A percentile compares a stretch with the other conserved stretches of the same genome.
Evolutionary conservation across 805 yeast species (phyloP).

Genomic region (Metschnikowia sp.): DNA sequence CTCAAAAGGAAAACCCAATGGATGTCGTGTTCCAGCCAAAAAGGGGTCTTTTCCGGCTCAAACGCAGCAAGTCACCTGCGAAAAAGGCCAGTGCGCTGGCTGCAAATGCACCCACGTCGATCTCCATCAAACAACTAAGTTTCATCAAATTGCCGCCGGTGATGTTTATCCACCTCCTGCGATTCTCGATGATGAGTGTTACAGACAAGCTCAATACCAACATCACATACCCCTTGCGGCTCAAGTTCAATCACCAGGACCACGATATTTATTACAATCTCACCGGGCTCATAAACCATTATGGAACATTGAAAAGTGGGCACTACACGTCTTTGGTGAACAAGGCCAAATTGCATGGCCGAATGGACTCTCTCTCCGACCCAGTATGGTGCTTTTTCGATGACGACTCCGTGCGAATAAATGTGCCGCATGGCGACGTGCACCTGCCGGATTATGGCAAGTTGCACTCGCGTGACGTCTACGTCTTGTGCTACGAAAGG

Average conservation of each 20-base stretch:
- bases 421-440: conserved; percentile 45
- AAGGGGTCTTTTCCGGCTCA: conserved; percentile 34
- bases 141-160: conserved; percentile 38
- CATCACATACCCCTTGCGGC: conserved; percentile 53
- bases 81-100: conserved; percentile 17
- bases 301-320: conserved; percentile 68
- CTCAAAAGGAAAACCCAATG: conserved; percentile 13
- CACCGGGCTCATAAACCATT: conserved; percentile 65
- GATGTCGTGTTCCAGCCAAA: conserved; percentile 33
- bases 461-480: conserved; percentile 55
- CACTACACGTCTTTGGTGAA: conserved; percentile 72
- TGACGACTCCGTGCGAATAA: conserved; percentile 55
- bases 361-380: conserved; percentile 25
- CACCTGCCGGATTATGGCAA: conserved; percentile 28
- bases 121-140: conserved; percentile 23
- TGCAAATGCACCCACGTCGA: conserved; percentile 5
- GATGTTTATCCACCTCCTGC: conserved; percentile 38
- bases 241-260: conserved; percentile 41
- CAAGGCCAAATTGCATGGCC: conserved; percentile 27
- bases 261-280: conserved; percentile 46
- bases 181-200: conserved; percentile 47
- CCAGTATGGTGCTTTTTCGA: conserved; percentile 74
- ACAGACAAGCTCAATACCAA: conserved; percentile 50
- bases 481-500: conserved; percentile 64
- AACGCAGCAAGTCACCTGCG: conserved; percentile 34